Evolutionary conservation across 2,329 filamentous ascomycete genomes (phyloP), one percentile per base, ranked within the genome.

Genomic region (Hirsutella minnesotensis): DNA sequence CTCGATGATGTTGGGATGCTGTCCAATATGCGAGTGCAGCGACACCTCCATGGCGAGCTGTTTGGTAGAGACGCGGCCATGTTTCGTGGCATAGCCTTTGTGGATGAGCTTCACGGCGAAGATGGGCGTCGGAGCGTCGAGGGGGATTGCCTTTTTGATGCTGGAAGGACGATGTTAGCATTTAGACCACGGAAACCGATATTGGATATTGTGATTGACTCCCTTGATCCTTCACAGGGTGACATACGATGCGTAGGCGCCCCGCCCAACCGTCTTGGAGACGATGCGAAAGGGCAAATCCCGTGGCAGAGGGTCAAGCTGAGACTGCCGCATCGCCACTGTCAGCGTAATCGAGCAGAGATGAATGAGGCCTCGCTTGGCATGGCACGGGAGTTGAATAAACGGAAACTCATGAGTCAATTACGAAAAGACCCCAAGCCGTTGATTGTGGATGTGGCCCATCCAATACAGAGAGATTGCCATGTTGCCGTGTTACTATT

Each of bases 101-200:
- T 98, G 90, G 60, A 98, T 95, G 65, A 98, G 86, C 63, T 98
- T 98, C 64, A 98, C 87, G 13, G 94, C 92, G 61, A 98, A 96
- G 45, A 98, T 70, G 24, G 90, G 90, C 21, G 68, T 74, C 21
- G 76, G 66, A 1, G 73, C 63, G 50, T 83, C 73, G 20, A 82
- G 68, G 8, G 90, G 90, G 38, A 83, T 78, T 24, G 90, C 92
- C 67, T 96, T 96, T 60, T 94, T 95, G 57, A 95, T 92, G 46
- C 88, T 90, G 62, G 44, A 44, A 44, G 37, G 2, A 31, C 9
- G n/a, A 19, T 21, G 19, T 27, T 27, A 27, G 24, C 24, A 27
- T 7, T 27, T 27, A 12, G 24, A 27, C 24, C 24, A 7, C 12
- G 7, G 24, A 27, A 7, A 27, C 24, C 12, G 7, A 12, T 12